Evolutionary conservation across 108 stramenopile species (phyloP), one percentile per base, ranked within the genome.

Genomic region (Parmales sp.): DNA sequence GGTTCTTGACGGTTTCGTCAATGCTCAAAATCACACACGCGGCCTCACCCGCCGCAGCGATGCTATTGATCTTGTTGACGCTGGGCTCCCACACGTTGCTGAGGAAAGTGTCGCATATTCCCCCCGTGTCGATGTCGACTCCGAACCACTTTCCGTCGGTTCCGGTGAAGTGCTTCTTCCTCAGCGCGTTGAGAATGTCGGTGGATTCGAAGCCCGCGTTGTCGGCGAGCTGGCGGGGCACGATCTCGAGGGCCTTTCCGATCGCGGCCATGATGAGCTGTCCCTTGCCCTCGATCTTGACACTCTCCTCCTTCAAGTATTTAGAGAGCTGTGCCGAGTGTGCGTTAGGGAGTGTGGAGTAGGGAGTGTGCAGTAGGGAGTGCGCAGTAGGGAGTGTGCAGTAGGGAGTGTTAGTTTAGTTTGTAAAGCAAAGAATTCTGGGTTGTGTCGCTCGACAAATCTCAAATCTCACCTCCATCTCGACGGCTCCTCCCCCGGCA

Each of bases 401-500:
- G n/a, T n/a, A n/a, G n/a, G n/a, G n/a, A n/a, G n/a, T n/a, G n/a
- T n/a, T n/a, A n/a, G n/a, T n/a, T n/a, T n/a, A n/a, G n/a, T n/a
- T n/a, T n/a, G n/a, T n/a, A n/a, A n/a, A n/a, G n/a, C n/a, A n/a
- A n/a, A n/a, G n/a, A n/a, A n/a, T n/a, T n/a, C n/a, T n/a, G n/a
- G n/a, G n/a, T n/a, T n/a, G n/a, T n/a, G n/a, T n/a, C n/a, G n/a
- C n/a, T n/a, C n/a, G n/a, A n/a, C n/a, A n/a, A n/a, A n/a, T n/a
- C n/a, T n/a, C n/a, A n/a, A n/a, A n/a, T n/a, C n/a, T n/a, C n/a
- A 92, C 86, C 76, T 95, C 93, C 92, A 99, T 90, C 78, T 99
- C 98, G 26, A 99, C 84, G 37, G 98, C 98, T 31, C 98, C 98
- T 26, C 98, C 98, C 25, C 98, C 98, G 2, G 95, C 98, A 11